Percentiles rank a stretch among this genome's conserved stretches.
Evolutionary conservation across 371 early-diverging fungal species (phyloP).

Genomic region (Mucor irregularis): DNA sequence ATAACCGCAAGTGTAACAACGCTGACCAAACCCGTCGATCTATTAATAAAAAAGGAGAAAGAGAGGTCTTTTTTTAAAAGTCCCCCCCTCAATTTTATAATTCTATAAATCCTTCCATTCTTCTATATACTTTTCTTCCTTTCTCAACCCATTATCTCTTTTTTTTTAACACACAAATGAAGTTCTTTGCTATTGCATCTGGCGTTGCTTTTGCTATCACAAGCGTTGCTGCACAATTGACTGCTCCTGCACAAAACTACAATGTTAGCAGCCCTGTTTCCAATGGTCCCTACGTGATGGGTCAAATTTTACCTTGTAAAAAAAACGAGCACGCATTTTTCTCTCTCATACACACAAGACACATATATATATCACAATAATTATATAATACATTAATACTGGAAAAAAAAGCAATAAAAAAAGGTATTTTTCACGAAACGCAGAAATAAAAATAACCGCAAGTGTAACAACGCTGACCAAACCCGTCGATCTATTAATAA

Average conservation of each 20-base stretch:
- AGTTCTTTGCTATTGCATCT: conserved; percentile 16
- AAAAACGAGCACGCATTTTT: background rate
- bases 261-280: conserved; percentile 40
- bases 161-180: conserved; percentile 15
- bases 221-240: conserved; percentile 32
- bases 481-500: conserved; percentile 7
- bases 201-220: conserved; percentile 16
- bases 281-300: conserved; percentile 41
- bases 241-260: conserved; percentile 37
- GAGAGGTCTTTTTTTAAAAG: too few relatives aligned
- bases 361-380: background rate
- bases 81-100: background rate
- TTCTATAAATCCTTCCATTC: conserved; percentile 1
- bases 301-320: conserved; percentile 41
- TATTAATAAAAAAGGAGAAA: conserved; percentile 8
- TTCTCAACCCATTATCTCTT: background rate
- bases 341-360: background rate
- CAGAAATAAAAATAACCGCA: too few relatives aligned
- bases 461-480: too few relatives aligned
- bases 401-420: background rate
- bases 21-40: too few relatives aligned
- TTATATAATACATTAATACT: too few relatives aligned
- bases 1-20: too few relatives aligned
- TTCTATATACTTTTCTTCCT: background rate
- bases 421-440: too few relatives aligned